phyloP scores from a whole-genome alignment of 164 flowering plant genomes.

The Magnolia kwangsiensis region DNA sequence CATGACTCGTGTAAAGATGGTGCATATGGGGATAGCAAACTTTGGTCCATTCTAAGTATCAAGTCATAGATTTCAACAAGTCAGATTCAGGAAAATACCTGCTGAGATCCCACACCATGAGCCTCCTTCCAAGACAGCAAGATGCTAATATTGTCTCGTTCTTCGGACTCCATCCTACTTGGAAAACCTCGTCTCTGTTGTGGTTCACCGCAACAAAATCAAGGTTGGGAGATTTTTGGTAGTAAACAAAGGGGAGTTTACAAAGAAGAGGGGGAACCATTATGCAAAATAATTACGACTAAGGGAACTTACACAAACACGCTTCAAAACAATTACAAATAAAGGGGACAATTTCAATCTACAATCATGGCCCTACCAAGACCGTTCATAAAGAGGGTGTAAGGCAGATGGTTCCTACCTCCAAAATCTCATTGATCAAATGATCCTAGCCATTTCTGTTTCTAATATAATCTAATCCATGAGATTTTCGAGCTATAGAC shows the following conservation, averaged over 20 bases:
- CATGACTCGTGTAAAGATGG: neutral
- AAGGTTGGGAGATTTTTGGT: neutral
- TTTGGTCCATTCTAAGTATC: neutral
- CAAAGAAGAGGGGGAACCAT: neutral
- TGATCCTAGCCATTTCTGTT: too few species aligned
- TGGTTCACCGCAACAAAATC: neutral
- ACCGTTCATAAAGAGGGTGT: too few species aligned
- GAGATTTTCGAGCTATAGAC: too few species aligned
- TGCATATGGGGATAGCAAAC: neutral
- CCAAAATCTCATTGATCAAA: too few species aligned
- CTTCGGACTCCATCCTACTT: constrained; percentile 93
- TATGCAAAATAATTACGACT: neutral
- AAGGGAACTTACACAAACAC: too few species aligned
- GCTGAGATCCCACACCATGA: constrained; percentile 99
- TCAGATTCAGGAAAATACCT: constrained; percentile 43
- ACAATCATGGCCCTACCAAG: too few species aligned
- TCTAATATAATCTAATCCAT: too few species aligned
- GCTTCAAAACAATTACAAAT: too few species aligned
- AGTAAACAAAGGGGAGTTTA: neutral
- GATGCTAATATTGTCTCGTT: constrained; percentile 94
- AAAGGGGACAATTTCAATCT: too few species aligned
- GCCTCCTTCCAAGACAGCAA: constrained; percentile 90
- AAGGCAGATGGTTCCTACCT: too few species aligned
- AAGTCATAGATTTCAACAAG: neutral
- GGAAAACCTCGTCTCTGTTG: constrained; percentile 89